phyloP scores from a whole-genome alignment of 2,329 filamentous ascomycete genomes.

The Penicillium expansum region DNA sequence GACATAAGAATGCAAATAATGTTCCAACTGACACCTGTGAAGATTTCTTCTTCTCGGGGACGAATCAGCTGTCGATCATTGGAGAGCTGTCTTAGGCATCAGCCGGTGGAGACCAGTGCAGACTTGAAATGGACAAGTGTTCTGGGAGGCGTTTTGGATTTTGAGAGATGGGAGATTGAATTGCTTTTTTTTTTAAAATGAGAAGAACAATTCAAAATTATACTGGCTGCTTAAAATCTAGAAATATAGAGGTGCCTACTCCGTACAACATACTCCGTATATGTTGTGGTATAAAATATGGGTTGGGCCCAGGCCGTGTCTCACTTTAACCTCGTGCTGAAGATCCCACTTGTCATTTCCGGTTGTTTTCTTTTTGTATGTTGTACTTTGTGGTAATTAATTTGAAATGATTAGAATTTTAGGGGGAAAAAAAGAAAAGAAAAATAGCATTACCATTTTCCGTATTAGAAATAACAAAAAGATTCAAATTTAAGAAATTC shows the following conservation, averaged over 20 bases:
- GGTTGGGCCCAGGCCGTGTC: not conserved
- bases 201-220: not conserved
- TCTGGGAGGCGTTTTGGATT: not conserved
- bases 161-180: not conserved
- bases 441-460: not conserved
- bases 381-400: not conserved
- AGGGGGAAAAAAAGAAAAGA: not conserved
- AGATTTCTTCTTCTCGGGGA: not conserved
- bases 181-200: not conserved
- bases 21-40: not conserved
- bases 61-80: not conserved
- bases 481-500: not conserved
- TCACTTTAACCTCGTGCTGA: not conserved
- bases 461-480: not conserved
- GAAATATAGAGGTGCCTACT: too few relatives aligned
- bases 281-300: not conserved
- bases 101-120: not conserved
- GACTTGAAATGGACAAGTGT: conserved; percentile 9
- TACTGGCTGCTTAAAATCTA: not conserved
- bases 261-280: too few relatives aligned
- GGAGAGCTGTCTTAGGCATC: not conserved
- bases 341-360: not conserved
- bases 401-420: not conserved
- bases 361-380: not conserved
- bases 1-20: not conserved